These are phyloP conservation scores for Colletotrichum sp. DNA, from an alignment of 2,329 filamentous ascomycete genomes.

Conservation along the genomic window DNA sequence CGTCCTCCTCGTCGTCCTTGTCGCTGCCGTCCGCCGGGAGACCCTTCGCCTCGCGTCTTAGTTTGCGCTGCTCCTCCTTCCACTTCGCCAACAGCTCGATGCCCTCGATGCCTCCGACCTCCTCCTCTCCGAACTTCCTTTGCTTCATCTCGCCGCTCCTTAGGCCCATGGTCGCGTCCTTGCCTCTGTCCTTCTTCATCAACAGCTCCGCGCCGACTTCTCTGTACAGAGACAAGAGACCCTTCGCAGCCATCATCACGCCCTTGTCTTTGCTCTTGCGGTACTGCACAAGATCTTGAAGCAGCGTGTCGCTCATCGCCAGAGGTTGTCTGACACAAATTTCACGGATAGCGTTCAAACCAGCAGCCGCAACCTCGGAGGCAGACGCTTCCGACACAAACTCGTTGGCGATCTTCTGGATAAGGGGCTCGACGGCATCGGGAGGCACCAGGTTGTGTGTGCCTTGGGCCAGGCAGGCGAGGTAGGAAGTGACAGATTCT, in stretches of 20 bases:
- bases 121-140: conserved; percentile 82
- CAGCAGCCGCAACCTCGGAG: conserved; percentile 87
- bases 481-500: conserved; percentile 88
- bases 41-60: conserved; percentile 73
- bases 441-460: conserved; percentile 92
- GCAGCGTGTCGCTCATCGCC: conserved; percentile 94
- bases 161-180: conserved; percentile 85
- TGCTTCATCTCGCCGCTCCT: conserved; percentile 77
- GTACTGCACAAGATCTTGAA: conserved; percentile 96
- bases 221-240: conserved; percentile 86
- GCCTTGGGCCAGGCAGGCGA: conserved; percentile 90
- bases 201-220: conserved; percentile 91
- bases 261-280: conserved; percentile 98
- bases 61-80: conserved; percentile 87
- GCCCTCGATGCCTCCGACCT: conserved; percentile 83
- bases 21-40: conserved; percentile 68
- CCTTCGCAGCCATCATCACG: conserved; percentile 98
- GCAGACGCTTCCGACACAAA: conserved; percentile 96
- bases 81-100: conserved; percentile 89
- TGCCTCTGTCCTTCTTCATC: conserved; percentile 88
- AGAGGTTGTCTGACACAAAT: conserved; percentile 91
- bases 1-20: conserved; percentile 67
- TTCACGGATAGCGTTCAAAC: conserved; percentile 92
- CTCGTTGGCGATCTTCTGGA: conserved; percentile 97
- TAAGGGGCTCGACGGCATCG: conserved; percentile 86